A percentile compares a stretch with the other conserved stretches of the same genome.
phyloP scores from a whole-genome alignment of 257 asterid genomes.

The Voacanga thouarsii region DNA sequence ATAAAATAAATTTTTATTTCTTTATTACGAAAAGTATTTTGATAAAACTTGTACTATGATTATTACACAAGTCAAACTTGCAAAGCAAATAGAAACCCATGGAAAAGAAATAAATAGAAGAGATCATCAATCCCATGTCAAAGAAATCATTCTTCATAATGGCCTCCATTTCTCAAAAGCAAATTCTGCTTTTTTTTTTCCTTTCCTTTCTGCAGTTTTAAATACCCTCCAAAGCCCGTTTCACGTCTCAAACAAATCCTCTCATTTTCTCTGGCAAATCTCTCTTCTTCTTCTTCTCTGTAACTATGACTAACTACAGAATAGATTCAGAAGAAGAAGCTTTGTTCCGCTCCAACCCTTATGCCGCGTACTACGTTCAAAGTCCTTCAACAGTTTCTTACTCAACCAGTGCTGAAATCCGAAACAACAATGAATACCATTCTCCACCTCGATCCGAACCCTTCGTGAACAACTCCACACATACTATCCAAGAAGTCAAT shows the following conservation, averaged over 20 bases:
- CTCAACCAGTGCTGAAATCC: conserved; percentile 29
- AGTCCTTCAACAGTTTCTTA: conserved; percentile 63
- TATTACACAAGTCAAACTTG: not conserved
- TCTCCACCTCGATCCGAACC: conserved; percentile 21
- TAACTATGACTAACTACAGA: conserved; percentile 33
- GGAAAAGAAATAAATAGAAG: not conserved
- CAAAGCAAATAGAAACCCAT: not conserved
- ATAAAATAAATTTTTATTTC: not conserved
- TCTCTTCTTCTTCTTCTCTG: not conserved
- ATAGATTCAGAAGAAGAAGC: conserved; percentile 66
- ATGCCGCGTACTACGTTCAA: conserved; percentile 57
- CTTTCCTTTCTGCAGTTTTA: conserved; percentile 19
- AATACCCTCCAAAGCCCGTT: conserved; percentile 22
- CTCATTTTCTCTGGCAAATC: not conserved
- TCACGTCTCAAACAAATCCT: conserved; percentile 5
- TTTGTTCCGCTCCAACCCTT: conserved; percentile 50
- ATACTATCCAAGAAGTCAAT: conserved; percentile 2
- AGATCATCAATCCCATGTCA: not conserved
- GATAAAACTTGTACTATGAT: not conserved
- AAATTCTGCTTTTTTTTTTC: conserved; percentile 10
- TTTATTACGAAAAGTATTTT: not conserved
- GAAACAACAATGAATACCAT: conserved; percentile 15
- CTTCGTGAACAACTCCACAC: not conserved
- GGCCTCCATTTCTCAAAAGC: conserved; percentile 27
- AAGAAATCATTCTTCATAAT: conserved; percentile 10